Conservation (phyloP, 495 filamentous ascomycete species). For the Alectoria sarmentosa region DNA sequence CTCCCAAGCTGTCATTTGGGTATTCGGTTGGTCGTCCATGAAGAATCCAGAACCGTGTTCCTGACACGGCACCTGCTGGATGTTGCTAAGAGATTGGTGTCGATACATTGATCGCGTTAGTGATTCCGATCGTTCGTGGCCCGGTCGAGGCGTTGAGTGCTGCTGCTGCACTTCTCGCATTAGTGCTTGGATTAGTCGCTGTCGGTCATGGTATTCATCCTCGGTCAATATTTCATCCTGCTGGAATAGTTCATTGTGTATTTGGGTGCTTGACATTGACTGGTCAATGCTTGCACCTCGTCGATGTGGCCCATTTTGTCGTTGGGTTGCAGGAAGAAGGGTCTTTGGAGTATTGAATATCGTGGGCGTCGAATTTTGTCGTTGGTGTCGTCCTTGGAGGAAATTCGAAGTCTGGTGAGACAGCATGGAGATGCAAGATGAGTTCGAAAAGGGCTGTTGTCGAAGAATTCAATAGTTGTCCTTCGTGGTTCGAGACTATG, state of each 20-base stretch:
- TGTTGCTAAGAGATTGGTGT: slow-evolving; percentile 30
- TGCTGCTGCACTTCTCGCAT: slow-evolving; percentile 74
- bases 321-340: slow-evolving; percentile 30
- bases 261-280: slow-evolving; percentile 51
- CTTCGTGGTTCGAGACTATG: slow-evolving; percentile 51
- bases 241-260: slow-evolving; percentile 34
- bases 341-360: slow-evolving; percentile 53
- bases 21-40: not conserved
- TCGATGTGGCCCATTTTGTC: slow-evolving; percentile 8
- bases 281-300: slow-evolving; percentile 34
- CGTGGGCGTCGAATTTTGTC: slow-evolving; percentile 81
- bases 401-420: slow-evolving; percentile 60
- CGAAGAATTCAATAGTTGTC: slow-evolving; percentile 39
- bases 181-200: slow-evolving; percentile 27
- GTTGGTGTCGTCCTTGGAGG: slow-evolving; percentile 68
- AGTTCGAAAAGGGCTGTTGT: slow-evolving; percentile 50
- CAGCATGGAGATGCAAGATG: slow-evolving; percentile 66
- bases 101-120: slow-evolving; percentile 14
- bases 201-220: slow-evolving; percentile 14
- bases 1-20: slow-evolving; percentile 9
- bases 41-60: slow-evolving; percentile 13
- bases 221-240: slow-evolving; percentile 28
- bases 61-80: slow-evolving; percentile 15
- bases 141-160: slow-evolving; percentile 55
- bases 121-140: slow-evolving; percentile 28